Evolutionary conservation across 106 monocot species (phyloP), one percentile per base, ranked within the genome.

Genomic region (Dioscorea zingiberensis): DNA sequence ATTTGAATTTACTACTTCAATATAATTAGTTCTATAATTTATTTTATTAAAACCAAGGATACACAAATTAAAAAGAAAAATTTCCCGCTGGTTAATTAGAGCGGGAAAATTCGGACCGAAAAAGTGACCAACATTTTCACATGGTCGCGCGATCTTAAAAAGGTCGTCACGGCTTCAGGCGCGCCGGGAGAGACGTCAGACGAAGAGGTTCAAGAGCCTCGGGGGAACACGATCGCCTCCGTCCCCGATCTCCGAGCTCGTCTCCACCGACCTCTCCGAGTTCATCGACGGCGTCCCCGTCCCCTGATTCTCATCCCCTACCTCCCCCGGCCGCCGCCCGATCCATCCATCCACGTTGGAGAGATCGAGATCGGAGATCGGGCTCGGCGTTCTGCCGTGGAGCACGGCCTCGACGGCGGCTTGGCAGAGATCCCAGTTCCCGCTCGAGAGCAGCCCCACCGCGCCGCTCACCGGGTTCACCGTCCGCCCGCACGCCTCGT

Each of bases 381-480:
- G 77, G 11, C 68, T 44, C 75, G 89, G 69, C 4, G 73, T 51
- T 21, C 87, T 86, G 25, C 94, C 94, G 44, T 82, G 74, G 51
- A 94, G 80, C 15, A 94, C 87, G 17, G 81, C 80, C 55, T 90
- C 84, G 21, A 94, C 94, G 46, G 94, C 94, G 45, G 69, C 72
- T 70, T 87, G 82, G 73, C 94, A 94, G 21, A 90, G 74, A 55
- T 84, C 63, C 94, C 94, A 94, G 54, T 80, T 82, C 7, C 90
- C 87, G 16, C 70, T 59, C 82, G 78, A 77, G 19, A 94, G 77
- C 3, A 94, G 63, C 54, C 94, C 94, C 11, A 90, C 94, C 13
- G 94, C 94, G 16, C 94, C 94, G 68, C 67, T 84, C 44, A 94
- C 89, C 22, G 94, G 94, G 63, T 87, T 89, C 60, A 94, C 78